phyloP scores from a whole-genome alignment of 805 yeast genomes.

The Suhomyces faveliae region DNA sequence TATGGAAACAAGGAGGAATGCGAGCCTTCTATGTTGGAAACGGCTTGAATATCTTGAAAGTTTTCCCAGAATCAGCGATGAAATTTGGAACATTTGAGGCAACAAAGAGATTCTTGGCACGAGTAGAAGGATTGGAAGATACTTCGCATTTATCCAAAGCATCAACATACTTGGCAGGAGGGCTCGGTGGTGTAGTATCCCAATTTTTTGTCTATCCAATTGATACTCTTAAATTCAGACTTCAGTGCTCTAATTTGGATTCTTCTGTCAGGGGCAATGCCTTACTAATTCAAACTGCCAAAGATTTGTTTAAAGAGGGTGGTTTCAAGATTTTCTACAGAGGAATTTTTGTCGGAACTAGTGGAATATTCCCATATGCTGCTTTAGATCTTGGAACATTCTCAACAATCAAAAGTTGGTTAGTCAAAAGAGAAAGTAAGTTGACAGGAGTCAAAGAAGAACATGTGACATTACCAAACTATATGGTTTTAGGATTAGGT shows the following conservation, averaged over 20 bases:
- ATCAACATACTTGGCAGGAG: constrained; percentile 91
- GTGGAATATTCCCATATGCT: constrained; percentile 97
- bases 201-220: constrained; percentile 94
- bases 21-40: constrained; percentile 91
- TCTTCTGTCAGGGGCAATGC: constrained; percentile 58
- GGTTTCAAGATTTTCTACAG: constrained; percentile 79
- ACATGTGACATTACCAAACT: constrained; percentile 73
- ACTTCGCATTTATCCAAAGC: constrained; percentile 65
- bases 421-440: constrained; percentile 61
- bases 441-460: constrained; percentile 51
- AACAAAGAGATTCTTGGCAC: constrained; percentile 70
- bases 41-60: constrained; percentile 89
- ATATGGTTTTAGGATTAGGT: constrained; percentile 83
- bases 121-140: constrained; percentile 72
- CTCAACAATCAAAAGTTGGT: constrained; percentile 77
- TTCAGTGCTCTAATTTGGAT: constrained; percentile 87
- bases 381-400: constrained; percentile 95
- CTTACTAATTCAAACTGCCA: constrained; percentile 65
- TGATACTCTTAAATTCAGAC: constrained; percentile 88
- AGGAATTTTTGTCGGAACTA: constrained; percentile 86
- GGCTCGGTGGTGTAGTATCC: constrained; percentile 91
- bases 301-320: constrained; percentile 74
- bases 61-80: constrained; percentile 96
- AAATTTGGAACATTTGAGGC: constrained; percentile 95
- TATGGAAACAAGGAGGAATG: constrained; percentile 87